Evolutionary conservation across 768 basidiomycete species (phyloP).

Genomic region (Hypholoma sublateritium): DNA sequence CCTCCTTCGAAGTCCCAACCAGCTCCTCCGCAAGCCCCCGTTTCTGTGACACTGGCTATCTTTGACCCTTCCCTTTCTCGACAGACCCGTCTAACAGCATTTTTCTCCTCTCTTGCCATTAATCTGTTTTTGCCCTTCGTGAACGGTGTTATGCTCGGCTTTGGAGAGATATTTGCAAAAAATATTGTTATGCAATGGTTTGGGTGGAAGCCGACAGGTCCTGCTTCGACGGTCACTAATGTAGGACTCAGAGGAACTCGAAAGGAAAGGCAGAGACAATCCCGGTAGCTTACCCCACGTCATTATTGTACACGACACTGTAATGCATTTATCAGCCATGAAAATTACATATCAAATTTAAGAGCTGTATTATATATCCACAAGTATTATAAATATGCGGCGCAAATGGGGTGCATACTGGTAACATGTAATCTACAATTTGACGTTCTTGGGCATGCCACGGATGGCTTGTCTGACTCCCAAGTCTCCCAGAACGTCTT

Average conservation of each 20-base stretch:
- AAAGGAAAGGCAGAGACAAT: conserved; percentile 23
- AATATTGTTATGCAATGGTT: conserved; percentile 62
- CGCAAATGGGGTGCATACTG: neutral
- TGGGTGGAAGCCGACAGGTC: conserved; percentile 41
- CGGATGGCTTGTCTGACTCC: conserved; percentile 82
- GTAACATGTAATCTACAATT: conserved; percentile 41
- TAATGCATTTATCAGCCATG: neutral
- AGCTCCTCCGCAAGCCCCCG: conserved; percentile 26
- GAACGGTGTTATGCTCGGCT: conserved; percentile 96
- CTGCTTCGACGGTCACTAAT: conserved; percentile 38
- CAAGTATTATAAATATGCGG: neutral
- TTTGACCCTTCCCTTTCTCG: conserved; percentile 68
- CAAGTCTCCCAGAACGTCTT: conserved; percentile 79
- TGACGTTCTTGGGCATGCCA: conserved; percentile 68
- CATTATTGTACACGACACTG: neutral
- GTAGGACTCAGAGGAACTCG: conserved; percentile 26
- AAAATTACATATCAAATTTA: neutral
- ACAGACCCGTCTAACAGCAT: conserved; percentile 65
- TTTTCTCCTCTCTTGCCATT: conserved; percentile 75
- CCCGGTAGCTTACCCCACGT: neutral
- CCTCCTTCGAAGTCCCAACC: conserved; percentile 34
- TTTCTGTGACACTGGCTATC: conserved; percentile 64
- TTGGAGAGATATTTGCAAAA: conserved; percentile 91
- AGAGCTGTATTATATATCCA: neutral
- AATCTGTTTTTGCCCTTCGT: conserved; percentile 87